Percentiles rank a stretch among this genome's conserved stretches.
Conservation (phyloP, 2,329 filamentous ascomycete genomes). For the Corinectria fuckeliana region DNA sequence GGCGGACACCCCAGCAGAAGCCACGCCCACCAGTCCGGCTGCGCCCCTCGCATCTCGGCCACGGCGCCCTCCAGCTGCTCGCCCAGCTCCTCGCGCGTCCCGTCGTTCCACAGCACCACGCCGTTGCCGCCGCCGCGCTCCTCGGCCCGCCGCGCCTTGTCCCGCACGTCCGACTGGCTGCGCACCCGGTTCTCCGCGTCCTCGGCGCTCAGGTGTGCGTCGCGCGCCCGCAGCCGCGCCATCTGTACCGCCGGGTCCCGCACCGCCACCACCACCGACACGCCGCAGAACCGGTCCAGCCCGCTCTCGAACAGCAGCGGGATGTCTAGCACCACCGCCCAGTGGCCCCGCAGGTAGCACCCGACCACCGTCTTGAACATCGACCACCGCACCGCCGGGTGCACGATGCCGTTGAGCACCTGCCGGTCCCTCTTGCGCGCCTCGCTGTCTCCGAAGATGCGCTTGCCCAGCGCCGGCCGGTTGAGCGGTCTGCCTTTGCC, state of each 20-base stretch:
- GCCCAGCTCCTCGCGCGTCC: slow-evolving; percentile 72
- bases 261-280: slow-evolving; percentile 86
- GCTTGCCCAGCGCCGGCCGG: slow-evolving; percentile 79
- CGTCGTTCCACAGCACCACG: slow-evolving; percentile 91
- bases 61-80: slow-evolving; percentile 72
- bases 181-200: slow-evolving; percentile 87
- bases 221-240: slow-evolving; percentile 74
- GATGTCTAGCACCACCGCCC: slow-evolving; percentile 92
- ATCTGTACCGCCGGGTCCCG: slow-evolving; percentile 83
- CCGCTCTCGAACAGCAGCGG: slow-evolving; percentile 89
- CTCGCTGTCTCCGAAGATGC: slow-evolving; percentile 83
- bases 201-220: slow-evolving; percentile 79
- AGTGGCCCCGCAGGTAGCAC: slow-evolving; percentile 76
- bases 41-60: slow-evolving; percentile 63
- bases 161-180: slow-evolving; percentile 84
- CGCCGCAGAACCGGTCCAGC: slow-evolving; percentile 85
- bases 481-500: slow-evolving; percentile 80
- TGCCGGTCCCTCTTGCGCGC: slow-evolving; percentile 74
- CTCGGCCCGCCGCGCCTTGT: slow-evolving; percentile 80
- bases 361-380: slow-evolving; percentile 79
- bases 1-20: slow-evolving; percentile 74
- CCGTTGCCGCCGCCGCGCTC: slow-evolving; percentile 69
- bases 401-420: slow-evolving; percentile 87
- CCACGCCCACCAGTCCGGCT: slow-evolving; percentile 87
- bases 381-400: slow-evolving; percentile 84